Conservation (phyloP, 352 stramenopile genomes). For the Phytophthora fragariaefolia region DNA sequence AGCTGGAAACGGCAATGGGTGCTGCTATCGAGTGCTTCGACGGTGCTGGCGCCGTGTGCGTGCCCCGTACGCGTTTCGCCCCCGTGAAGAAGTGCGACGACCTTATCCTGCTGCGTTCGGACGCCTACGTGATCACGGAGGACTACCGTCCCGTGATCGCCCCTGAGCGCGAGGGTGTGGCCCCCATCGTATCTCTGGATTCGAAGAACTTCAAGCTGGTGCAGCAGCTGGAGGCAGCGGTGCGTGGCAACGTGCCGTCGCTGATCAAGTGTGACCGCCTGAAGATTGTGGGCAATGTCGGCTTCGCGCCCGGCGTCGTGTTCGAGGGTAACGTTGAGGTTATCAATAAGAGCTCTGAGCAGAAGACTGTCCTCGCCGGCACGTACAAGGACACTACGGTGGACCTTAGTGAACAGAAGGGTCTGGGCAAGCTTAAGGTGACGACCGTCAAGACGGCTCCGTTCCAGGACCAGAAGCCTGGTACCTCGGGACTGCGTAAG, state of each 20-base stretch:
- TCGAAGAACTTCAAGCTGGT: slow-evolving; percentile 99
- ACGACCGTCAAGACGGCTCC: slow-evolving; percentile 87
- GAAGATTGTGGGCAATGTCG: slow-evolving; percentile 96
- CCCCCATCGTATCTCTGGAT: slow-evolving; percentile 96
- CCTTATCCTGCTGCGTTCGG: slow-evolving; percentile 94
- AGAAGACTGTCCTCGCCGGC: slow-evolving; percentile 94
- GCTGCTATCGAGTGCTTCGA: slow-evolving; percentile 90
- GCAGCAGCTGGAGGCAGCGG: slow-evolving; percentile 95
- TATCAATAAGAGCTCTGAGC: slow-evolving; percentile 95
- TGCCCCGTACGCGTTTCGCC: slow-evolving; percentile 88
- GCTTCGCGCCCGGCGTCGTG: slow-evolving; percentile 91
- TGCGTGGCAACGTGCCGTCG: slow-evolving; percentile 94
- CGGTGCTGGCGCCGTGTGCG: slow-evolving; percentile 85
- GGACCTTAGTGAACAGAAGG: slow-evolving; percentile 94
- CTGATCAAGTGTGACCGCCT: slow-evolving; percentile 95
- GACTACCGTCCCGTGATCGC: slow-evolving; percentile 96
- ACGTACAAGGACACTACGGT: slow-evolving; percentile 95
- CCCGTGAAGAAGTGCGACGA: slow-evolving; percentile 92
- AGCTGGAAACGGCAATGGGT: slow-evolving; percentile 89
- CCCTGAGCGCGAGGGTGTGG: slow-evolving; percentile 93
- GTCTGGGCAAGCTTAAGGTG: slow-evolving; percentile 92
- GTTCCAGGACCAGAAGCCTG: slow-evolving; percentile 96
- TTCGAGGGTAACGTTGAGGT: slow-evolving; percentile 95
- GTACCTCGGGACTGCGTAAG: slow-evolving; percentile 98
- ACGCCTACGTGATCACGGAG: slow-evolving; percentile 98